These are phyloP conservation scores for Fusarium sp. DNA, from an alignment of 2,329 filamentous ascomycete species.

Conservation along the genomic window DNA sequence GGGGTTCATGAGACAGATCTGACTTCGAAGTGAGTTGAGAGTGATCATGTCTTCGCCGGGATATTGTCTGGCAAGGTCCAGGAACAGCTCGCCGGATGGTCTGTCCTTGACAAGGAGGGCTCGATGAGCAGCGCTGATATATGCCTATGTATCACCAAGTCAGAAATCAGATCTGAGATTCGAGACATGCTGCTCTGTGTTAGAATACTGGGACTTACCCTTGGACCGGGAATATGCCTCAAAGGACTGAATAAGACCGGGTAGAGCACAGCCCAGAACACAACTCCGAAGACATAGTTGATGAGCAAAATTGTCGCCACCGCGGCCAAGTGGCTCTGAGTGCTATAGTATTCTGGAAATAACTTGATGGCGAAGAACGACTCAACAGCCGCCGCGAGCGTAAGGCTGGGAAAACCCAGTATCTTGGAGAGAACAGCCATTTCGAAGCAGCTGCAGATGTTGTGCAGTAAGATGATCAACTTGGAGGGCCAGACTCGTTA, in stretches of 20 bases:
- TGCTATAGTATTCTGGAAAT: constrained; percentile 34
- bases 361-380: constrained; percentile 44
- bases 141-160: not conserved
- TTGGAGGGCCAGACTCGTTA: not conserved
- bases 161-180: not conserved
- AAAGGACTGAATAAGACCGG: constrained; percentile 39
- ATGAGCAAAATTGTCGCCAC: constrained; percentile 13
- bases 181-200: not conserved
- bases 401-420: constrained; percentile 26
- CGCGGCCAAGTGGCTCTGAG: constrained; percentile 23
- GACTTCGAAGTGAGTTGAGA: constrained; percentile 30
- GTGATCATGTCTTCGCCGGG: constrained; percentile 38
- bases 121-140: constrained; percentile 34
- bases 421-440: constrained; percentile 31
- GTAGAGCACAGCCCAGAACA: constrained; percentile 36
- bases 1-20: constrained; percentile 40
- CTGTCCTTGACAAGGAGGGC: constrained; percentile 34
- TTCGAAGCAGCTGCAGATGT: not conserved
- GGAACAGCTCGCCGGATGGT: constrained; percentile 41
- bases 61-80: constrained; percentile 41
- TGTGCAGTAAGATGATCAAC: not conserved
- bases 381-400: constrained; percentile 38
- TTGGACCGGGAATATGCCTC: constrained; percentile 36
- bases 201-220: not conserved
- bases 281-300: constrained; percentile 36